A percentile compares a stretch with the other conserved stretches of the same genome.
phyloP scores from a whole-genome alignment of 306 rosid species.

The Urtica urens region DNA sequence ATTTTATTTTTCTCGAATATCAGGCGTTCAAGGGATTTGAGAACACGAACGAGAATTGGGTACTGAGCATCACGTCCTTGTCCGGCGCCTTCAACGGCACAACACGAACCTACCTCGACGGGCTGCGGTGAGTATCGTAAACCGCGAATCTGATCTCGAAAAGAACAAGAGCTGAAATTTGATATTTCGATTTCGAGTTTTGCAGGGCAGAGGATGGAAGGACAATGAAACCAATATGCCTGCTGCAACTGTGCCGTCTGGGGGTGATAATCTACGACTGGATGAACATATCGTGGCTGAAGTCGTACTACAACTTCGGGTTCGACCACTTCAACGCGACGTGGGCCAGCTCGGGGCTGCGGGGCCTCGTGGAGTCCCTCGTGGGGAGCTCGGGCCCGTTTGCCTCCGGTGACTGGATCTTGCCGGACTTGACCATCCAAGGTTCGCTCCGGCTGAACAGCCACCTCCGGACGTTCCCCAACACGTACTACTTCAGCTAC shows the following conservation, averaged over 20 bases:
- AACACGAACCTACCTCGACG: conserved; percentile 85
- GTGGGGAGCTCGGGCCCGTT: conserved; percentile 80
- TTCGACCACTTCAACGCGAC: conserved; percentile 86
- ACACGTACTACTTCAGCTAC: conserved; percentile 88
- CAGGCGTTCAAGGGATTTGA: conserved; percentile 80
- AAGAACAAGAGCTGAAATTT: not conserved
- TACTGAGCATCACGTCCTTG: conserved; percentile 63
- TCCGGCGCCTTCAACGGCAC: conserved; percentile 99
- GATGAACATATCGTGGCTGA: conserved; percentile 78
- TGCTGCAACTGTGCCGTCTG: conserved; percentile 73
- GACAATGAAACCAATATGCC: conserved; percentile 59
- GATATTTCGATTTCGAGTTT: not conserved
- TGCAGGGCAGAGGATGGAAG: conserved; percentile 84
- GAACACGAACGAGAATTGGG: conserved; percentile 75
- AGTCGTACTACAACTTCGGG: conserved; percentile 81
- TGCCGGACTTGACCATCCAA: conserved; percentile 93
- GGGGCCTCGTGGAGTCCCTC: conserved; percentile 73
- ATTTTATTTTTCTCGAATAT: conserved; percentile 19
- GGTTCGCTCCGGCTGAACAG: conserved; percentile 61
- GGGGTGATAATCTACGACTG: conserved; percentile 88
- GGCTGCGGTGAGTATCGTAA: conserved; percentile 76
- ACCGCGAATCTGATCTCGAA: no score
- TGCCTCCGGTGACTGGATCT: conserved; percentile 93
- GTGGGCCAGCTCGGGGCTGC: conserved; percentile 63
- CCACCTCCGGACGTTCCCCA: conserved; percentile 52